Conservation (phyloP, 169 alveolate genomes). For the Theileria equi region DNA sequence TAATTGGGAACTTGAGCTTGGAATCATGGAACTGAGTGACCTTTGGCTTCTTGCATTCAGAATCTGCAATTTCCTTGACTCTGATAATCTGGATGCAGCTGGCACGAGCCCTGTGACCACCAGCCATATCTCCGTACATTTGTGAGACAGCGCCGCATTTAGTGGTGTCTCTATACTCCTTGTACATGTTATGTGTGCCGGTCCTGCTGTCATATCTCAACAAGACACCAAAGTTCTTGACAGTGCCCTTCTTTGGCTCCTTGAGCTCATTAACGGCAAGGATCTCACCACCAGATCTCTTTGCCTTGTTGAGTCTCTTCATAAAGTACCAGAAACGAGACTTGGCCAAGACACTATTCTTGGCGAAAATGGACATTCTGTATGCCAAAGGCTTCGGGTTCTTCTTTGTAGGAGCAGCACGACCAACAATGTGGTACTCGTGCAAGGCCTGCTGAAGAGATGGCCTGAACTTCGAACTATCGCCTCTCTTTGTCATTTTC, state of each 20-base stretch:
- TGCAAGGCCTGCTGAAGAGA: conserved; percentile 73
- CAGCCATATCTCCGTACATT: conserved; percentile 96
- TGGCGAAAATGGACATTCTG: conserved; percentile 97
- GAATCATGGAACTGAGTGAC: conserved; percentile 82
- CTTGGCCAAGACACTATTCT: conserved; percentile 94
- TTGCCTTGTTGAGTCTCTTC: conserved; percentile 92
- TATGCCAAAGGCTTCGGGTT: conserved; percentile 87
- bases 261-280: conserved; percentile 84
- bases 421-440: conserved; percentile 94
- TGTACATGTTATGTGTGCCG: conserved; percentile 98
- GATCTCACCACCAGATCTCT: conserved; percentile 94
- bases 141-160: conserved; percentile 95
- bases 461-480: conserved; percentile 71
- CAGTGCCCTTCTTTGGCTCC: conserved; percentile 88
- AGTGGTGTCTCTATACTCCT: conserved; percentile 96
- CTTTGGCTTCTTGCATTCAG: conserved; percentile 84
- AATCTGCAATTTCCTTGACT: conserved; percentile 78
- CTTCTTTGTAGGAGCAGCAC: conserved; percentile 92
- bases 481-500: conserved; percentile 55
- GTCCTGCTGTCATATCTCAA: conserved; percentile 97
- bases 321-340: conserved; percentile 96
- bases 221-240: conserved; percentile 96
- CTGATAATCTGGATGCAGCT: conserved; percentile 91
- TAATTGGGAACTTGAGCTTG: conserved; percentile 87
- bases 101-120: conserved; percentile 95